phyloP scores from a whole-genome alignment of 2,329 filamentous ascomycete genomes.

The Colletotrichum sp. region DNA sequence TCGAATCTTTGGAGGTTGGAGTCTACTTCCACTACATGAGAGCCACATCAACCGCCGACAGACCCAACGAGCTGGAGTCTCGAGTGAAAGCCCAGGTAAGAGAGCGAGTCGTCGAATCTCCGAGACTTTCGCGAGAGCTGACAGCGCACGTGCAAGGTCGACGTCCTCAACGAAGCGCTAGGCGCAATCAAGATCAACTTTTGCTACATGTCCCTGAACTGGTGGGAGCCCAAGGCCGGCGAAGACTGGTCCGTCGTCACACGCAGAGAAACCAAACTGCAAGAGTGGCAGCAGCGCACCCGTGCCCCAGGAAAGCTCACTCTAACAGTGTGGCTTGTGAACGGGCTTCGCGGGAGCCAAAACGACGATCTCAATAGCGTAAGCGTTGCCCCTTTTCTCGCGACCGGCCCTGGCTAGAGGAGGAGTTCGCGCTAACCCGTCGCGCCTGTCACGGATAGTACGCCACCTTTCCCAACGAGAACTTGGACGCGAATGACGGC shows the following conservation, averaged over 20 bases:
- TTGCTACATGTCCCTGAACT: slow-evolving; percentile 11
- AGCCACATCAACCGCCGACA: not conserved
- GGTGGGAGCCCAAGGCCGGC: slow-evolving; percentile 11
- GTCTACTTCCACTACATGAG: slow-evolving; percentile 20
- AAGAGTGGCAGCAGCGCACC: slow-evolving; percentile 3
- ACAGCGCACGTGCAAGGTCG: not conserved
- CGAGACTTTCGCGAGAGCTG: not conserved
- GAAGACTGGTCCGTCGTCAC: slow-evolving; percentile 3
- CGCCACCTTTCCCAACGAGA: slow-evolving; percentile 13
- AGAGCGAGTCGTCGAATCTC: not conserved
- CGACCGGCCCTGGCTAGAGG: not conserved
- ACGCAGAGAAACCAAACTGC: not conserved
- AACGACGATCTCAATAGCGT: slow-evolving; percentile 8
- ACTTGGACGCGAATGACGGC: slow-evolving; percentile 2
- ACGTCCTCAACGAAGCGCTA: not conserved
- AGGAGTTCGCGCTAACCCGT: not conserved
- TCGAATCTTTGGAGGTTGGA: not conserved
- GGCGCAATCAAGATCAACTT: slow-evolving; percentile 11
- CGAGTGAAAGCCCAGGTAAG: slow-evolving; percentile 9
- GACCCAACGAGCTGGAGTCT: slow-evolving; percentile 2
- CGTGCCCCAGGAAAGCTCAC: not conserved
- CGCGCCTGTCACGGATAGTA: not conserved
- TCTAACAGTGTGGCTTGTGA: slow-evolving; percentile 12
- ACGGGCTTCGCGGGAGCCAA: not conserved
- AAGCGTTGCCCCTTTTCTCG: not conserved